Base-by-base conservation (phyloP, 179 eudicot species). In the Silene vulgaris region DNA sequence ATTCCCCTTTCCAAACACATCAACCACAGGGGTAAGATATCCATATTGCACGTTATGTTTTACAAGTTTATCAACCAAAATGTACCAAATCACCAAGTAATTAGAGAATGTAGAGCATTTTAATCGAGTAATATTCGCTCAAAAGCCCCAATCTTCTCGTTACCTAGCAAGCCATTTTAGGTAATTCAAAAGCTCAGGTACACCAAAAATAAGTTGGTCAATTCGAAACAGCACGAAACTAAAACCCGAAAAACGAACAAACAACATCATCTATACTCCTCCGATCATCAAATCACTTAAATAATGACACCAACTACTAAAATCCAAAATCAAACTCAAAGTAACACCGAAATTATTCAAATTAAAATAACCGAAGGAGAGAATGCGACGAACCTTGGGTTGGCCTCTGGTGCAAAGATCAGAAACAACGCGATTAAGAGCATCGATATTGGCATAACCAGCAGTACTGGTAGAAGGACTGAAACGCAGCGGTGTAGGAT, bases 361-460 rank as follows among this genome's bases (percentile, higher is more conserved):
- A 35, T 35, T 32, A 32, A 35, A 35, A 35, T 0, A 35, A 35
- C 5, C 8, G 48, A 40, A 40, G 48, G 48, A 40, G 9, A 40
- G 12, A 40, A 5, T 9, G 12, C 48, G 5, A 40, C 11, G 32
- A 60, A 92, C 97, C 94, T 84, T 92, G 14, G 96, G 94, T 84
- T 65, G 86, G 70, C 87, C 93, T 76, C 88, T 74, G 78, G 86
- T 81, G 81, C 94, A 88, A n/a, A 92, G 92, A 86, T 89, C 94
- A 59, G 87, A 84, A 20, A 92, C 86, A 50, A 90, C 86, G 37
- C 96, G 87, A 76, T 89, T 90, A 40, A 90, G 80, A 56, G 92
- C 88, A 50, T 91, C 96, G 32, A 88, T 79, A 85, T 85, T 90
- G 0, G 88, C 89, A 63, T 78, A 80, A 8, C 84, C 87, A 63